Conservation (phyloP, 768 basidiomycete genomes). For the Tricholoma flavovirens region DNA sequence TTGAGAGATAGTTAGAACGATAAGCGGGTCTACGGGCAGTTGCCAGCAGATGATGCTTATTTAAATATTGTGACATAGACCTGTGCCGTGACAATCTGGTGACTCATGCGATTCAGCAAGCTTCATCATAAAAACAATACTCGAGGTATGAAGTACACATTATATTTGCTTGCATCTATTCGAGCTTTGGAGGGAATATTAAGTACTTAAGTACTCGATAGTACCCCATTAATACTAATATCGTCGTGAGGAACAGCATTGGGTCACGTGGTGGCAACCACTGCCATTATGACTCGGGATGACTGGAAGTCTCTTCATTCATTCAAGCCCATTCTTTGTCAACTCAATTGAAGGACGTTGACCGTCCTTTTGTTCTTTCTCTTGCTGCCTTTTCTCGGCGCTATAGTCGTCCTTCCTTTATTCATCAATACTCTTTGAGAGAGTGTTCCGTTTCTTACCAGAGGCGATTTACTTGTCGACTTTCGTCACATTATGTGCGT, state of each 20-base stretch:
- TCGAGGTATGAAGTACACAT: no score
- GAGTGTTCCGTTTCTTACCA: conserved; percentile 24
- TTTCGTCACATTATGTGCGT: conserved; percentile 3
- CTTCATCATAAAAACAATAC: no score
- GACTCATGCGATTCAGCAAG: conserved; percentile 4
- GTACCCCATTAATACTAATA: no score
- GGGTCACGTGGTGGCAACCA: conserved; percentile 8
- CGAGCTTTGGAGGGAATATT: no score
- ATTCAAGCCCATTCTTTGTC: conserved; percentile 34
- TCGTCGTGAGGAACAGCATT: no score
- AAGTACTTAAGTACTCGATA: no score
- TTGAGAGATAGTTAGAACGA: conserved; percentile 7
- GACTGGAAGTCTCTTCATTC: no score
- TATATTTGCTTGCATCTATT: no score
- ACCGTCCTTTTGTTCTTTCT: conserved; percentile 50
- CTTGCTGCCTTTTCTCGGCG: conserved; percentile 15
- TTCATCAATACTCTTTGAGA: conserved; percentile 41
- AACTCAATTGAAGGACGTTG: conserved; percentile 49
- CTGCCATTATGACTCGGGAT: no score
- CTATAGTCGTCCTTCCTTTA: no score
- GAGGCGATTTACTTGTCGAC: not conserved
- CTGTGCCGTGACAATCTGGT: conserved; percentile 12
- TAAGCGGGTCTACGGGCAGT: conserved; percentile 6
- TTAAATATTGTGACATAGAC: not conserved
- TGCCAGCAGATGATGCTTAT: not conserved